Evolutionary conservation across 441 rosid species (phyloP).

Genomic region (Jatropha podagrica): DNA sequence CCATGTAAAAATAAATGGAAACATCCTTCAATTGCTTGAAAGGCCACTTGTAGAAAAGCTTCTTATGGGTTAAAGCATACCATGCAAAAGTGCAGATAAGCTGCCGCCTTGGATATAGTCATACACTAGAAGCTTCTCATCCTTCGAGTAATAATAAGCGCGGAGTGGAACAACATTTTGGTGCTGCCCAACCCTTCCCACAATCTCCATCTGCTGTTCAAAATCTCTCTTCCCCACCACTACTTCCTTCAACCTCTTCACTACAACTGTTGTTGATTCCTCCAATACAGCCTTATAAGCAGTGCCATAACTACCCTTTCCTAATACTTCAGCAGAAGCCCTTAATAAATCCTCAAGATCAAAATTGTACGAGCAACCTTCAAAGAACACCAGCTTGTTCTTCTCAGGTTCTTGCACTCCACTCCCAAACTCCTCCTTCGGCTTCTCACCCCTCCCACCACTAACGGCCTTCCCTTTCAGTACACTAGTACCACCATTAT

Average conservation of each 20-base stretch:
- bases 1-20: neutral
- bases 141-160: constrained; percentile 91
- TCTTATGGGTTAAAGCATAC: constrained; percentile 35
- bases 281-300: constrained; percentile 87
- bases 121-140: constrained; percentile 91
- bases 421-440: constrained; percentile 89
- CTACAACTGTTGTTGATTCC: constrained; percentile 80
- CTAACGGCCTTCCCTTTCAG: constrained; percentile 56
- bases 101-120: constrained; percentile 68
- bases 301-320: constrained; percentile 83
- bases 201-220: constrained; percentile 86
- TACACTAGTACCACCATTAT: constrained; percentile 37
- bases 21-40: neutral
- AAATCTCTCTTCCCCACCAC: constrained; percentile 72
- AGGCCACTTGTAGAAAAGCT: neutral
- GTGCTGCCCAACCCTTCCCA: constrained; percentile 74
- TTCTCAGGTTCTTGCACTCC: constrained; percentile 88
- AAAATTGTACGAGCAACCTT: constrained; percentile 70
- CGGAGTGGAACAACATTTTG: constrained; percentile 74
- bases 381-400: constrained; percentile 74
- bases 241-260: constrained; percentile 86
- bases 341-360: constrained; percentile 87
- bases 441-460: constrained; percentile 67
- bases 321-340: constrained; percentile 96
- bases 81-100: constrained; percentile 74